phyloP scores from a whole-genome alignment of 192 early-diverging fungal genomes.

The Chytriomyces sp. region DNA sequence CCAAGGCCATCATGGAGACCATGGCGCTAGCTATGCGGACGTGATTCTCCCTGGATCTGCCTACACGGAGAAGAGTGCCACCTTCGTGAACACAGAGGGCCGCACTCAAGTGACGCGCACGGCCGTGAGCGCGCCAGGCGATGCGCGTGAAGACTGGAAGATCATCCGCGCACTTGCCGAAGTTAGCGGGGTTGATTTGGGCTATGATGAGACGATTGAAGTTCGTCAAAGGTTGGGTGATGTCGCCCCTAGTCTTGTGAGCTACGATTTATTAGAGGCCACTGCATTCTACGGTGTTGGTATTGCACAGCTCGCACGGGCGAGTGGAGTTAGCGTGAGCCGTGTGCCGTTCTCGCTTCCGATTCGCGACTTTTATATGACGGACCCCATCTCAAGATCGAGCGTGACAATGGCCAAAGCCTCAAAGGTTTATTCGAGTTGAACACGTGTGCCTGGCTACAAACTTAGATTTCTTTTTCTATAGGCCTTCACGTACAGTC shows the following conservation, averaged over 20 bases:
- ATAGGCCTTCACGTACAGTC: slow-evolving; percentile 18
- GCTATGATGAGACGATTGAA: slow-evolving; percentile 84
- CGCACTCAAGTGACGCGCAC: slow-evolving; percentile 91
- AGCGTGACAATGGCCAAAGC: slow-evolving; percentile 97
- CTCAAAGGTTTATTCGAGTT: slow-evolving; percentile 57
- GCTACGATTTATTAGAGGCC: slow-evolving; percentile 64
- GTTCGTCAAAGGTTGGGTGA: slow-evolving; percentile 87
- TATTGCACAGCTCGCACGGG: slow-evolving; percentile 52
- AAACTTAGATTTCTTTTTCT: background rate
- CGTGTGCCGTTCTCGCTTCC: slow-evolving; percentile 58
- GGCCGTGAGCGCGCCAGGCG: slow-evolving; percentile 84
- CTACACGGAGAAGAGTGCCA: slow-evolving; percentile 95
- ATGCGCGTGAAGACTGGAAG: slow-evolving; percentile 99
- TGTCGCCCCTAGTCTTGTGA: slow-evolving; percentile 81
- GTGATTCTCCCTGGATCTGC: slow-evolving; percentile 94
- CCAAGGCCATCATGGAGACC: slow-evolving; percentile 99
- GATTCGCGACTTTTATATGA: slow-evolving; percentile 92
- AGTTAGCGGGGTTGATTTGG: slow-evolving; percentile 77
- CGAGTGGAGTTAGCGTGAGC: slow-evolving; percentile 25
- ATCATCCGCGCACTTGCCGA: slow-evolving; percentile 96
- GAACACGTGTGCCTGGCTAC: background rate
- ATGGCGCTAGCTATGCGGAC: slow-evolving; percentile 91
- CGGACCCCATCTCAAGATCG: slow-evolving; percentile 88
- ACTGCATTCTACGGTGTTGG: slow-evolving; percentile 64
- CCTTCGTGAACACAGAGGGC: slow-evolving; percentile 97